phyloP scores from a whole-genome alignment of 768 basidiomycete species.

The Suillus alpinus region DNA sequence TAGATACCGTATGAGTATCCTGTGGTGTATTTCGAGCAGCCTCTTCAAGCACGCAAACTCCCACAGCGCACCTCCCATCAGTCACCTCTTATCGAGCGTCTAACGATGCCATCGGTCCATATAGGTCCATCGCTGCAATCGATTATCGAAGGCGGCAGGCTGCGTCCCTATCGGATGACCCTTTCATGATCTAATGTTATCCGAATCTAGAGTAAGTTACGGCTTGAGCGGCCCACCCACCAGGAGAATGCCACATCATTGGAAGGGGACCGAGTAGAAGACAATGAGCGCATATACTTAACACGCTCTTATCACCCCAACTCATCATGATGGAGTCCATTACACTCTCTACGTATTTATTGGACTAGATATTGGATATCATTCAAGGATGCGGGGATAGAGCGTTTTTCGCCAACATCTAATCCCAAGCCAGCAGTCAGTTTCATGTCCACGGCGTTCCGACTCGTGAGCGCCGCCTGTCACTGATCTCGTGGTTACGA shows the following conservation, averaged over 20 bases:
- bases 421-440: not conserved
- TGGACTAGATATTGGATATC: not conserved
- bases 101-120: constrained; percentile 26
- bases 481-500: constrained; percentile 2
- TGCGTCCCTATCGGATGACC: constrained; percentile 29
- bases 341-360: not conserved
- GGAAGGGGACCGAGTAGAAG: constrained; percentile 19
- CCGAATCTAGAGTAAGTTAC: constrained; percentile 16
- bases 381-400: not conserved
- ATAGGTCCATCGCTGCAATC: constrained; percentile 31
- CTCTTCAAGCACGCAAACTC: constrained; percentile 13
- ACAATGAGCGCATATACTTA: not conserved
- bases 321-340: too few relatives aligned
- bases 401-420: not conserved
- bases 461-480: constrained; percentile 3
- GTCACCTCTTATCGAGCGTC: constrained; percentile 47
- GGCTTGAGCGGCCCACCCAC: constrained; percentile 18
- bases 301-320: too few relatives aligned
- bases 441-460: constrained; percentile 1
- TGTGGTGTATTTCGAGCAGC: not conserved
- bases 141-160: constrained; percentile 17
- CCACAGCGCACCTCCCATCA: constrained; percentile 42
- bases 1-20: not conserved
- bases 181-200: constrained; percentile 22
- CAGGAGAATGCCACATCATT: constrained; percentile 9